Evolutionary conservation across 768 basidiomycete species (phyloP).

Genomic region (Tylopilus subfusipes): DNA sequence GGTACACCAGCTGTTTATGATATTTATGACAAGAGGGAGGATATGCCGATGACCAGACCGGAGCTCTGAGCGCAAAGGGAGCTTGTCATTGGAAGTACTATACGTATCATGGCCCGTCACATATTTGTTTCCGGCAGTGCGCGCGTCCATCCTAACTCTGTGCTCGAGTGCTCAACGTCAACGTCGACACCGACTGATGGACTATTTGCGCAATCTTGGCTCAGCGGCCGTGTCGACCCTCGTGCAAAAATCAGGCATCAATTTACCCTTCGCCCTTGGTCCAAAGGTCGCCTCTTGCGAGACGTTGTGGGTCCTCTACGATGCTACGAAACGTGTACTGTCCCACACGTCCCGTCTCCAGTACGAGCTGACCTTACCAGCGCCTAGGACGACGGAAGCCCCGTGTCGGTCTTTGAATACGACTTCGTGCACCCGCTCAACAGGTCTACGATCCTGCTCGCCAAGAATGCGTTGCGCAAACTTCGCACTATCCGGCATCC

Average conservation of each 20-base stretch:
- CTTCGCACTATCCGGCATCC: conserved; percentile 91
- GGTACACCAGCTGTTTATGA: conserved; percentile 59
- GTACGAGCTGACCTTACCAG: conserved; percentile 18
- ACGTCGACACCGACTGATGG: conserved; percentile 56
- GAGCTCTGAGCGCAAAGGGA: conserved; percentile 13
- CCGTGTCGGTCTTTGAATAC: conserved; percentile 90
- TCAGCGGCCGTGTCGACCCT: conserved; percentile 84
- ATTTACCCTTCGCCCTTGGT: conserved; percentile 84
- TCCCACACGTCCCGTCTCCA: not conserved
- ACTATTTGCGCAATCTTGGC: conserved; percentile 77
- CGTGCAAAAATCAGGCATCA: conserved; percentile 91
- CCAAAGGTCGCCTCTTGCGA: conserved; percentile 63
- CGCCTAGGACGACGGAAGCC: conserved; percentile 78
- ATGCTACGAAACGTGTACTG: conserved; percentile 81
- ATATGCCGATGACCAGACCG: conserved; percentile 41
- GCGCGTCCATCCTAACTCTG: no score
- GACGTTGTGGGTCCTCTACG: conserved; percentile 80
- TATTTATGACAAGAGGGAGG: conserved; percentile 72
- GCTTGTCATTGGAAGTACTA: no score
- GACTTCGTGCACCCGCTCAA: conserved; percentile 62
- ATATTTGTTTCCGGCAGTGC: no score
- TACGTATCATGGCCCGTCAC: no score
- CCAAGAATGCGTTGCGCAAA: conserved; percentile 87
- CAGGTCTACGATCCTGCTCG: conserved; percentile 65
- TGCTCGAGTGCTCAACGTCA: no score